Conservation (phyloP, 1,284 basidiomycete species). For the Trichosporon coremiiforme region DNA sequence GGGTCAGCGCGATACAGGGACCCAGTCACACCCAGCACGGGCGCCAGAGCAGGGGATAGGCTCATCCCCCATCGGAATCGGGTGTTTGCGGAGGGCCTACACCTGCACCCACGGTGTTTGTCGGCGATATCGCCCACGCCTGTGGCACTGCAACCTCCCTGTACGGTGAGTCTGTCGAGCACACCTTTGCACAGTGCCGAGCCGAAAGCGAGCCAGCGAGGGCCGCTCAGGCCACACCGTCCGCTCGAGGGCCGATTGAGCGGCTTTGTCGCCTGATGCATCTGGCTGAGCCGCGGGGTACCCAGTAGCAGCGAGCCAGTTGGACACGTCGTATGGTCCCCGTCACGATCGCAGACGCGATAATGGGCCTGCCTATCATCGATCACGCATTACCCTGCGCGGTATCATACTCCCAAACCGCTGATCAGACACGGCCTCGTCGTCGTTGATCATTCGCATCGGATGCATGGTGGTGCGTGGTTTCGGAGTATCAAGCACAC, state of each 20-base stretch:
- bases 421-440: background rate
- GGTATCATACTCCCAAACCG: background rate
- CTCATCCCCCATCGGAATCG: conserved; percentile 19
- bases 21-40: background rate
- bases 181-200: background rate
- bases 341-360: background rate
- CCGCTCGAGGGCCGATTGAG: conserved; percentile 7
- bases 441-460: background rate
- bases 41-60: conserved; percentile 13
- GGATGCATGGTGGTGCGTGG: background rate
- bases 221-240: background rate
- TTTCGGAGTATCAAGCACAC: background rate
- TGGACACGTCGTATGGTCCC: background rate
- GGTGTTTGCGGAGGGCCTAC: conserved; percentile 13
- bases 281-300: background rate
- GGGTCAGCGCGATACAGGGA: background rate
- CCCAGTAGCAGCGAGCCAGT: background rate
- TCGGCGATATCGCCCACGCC: background rate
- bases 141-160: background rate
- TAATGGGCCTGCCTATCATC: conserved; percentile 8
- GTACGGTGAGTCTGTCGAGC: background rate
- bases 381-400: conserved; percentile 8
- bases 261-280: conserved; percentile 10
- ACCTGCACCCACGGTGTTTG: conserved; percentile 6
- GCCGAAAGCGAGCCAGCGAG: background rate